phyloP scores from a whole-genome alignment of 345 rosid species.

The Euphorbia peplus region DNA sequence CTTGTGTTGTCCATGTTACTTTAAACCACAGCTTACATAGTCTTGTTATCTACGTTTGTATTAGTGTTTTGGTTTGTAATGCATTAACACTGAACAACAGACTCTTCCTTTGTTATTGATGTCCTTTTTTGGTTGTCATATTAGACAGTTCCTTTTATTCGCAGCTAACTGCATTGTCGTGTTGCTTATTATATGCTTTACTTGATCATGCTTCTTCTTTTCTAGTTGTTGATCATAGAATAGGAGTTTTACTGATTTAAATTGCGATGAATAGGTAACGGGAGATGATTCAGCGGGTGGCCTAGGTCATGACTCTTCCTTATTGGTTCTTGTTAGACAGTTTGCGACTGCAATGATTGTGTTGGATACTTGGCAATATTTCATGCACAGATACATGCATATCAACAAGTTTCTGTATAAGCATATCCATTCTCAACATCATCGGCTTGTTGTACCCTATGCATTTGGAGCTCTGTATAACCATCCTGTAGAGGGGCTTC shows the following conservation, averaged over 20 bases:
- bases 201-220: background rate
- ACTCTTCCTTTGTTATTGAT: slow-evolving; percentile 1
- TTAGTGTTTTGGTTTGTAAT: background rate
- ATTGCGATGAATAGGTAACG: slow-evolving; percentile 44
- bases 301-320: slow-evolving; percentile 35
- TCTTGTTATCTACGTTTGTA: too few relatives aligned
- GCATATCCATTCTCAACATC: slow-evolving; percentile 62
- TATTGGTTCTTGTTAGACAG: slow-evolving; percentile 51
- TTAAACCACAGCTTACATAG: too few relatives aligned
- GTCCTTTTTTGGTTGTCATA: background rate
- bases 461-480: slow-evolving; percentile 65
- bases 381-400: slow-evolving; percentile 62
- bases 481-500: slow-evolving; percentile 59
- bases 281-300: slow-evolving; percentile 48
- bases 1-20: background rate
- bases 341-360: slow-evolving; percentile 47
- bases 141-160: background rate
- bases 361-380: slow-evolving; percentile 66
- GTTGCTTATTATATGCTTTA: background rate
- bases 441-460: slow-evolving; percentile 55
- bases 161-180: background rate
- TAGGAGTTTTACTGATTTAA: slow-evolving; percentile 5
- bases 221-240: background rate
- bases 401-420: slow-evolving; percentile 60
- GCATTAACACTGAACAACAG: background rate